Percentiles rank a stretch among this genome's conserved stretches.
Conservation (phyloP, 2,329 filamentous ascomycete species). For the Fusarium sp. region DNA sequence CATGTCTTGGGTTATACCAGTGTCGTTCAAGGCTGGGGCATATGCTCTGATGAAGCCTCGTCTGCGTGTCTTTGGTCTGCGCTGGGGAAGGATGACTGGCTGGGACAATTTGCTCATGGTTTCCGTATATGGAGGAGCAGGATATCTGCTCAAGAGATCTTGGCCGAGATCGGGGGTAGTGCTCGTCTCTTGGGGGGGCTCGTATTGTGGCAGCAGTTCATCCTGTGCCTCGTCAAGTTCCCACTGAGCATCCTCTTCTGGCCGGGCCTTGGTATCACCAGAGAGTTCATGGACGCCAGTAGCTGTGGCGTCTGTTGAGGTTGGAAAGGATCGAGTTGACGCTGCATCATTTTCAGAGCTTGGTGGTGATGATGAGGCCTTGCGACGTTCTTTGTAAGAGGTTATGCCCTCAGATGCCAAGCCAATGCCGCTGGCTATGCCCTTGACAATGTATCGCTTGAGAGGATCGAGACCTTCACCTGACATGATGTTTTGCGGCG, state of each 20-base stretch:
- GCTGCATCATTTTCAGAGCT: neutral
- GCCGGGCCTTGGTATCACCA: neutral
- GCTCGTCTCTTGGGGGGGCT: neutral
- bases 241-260: slow-evolving; percentile 7
- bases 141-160: slow-evolving; percentile 3
- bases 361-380: neutral
- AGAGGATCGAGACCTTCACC: slow-evolving; percentile 9
- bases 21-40: slow-evolving; percentile 15
- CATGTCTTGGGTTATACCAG: slow-evolving; percentile 26
- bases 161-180: neutral
- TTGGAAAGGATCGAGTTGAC: neutral
- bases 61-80: slow-evolving; percentile 23
- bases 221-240: slow-evolving; percentile 12
- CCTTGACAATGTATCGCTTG: slow-evolving; percentile 14
- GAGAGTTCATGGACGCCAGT: neutral
- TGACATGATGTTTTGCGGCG: neutral
- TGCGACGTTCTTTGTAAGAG: slow-evolving; percentile 14
- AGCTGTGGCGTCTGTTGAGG: neutral
- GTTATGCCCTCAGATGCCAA: slow-evolving; percentile 17
- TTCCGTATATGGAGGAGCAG: neutral
- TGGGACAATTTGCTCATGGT: neutral
- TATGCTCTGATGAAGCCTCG: slow-evolving; percentile 30
- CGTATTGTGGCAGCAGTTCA: neutral
- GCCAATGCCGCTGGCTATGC: slow-evolving; percentile 15
- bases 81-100: slow-evolving; percentile 28